phyloP scores from a whole-genome alignment of 441 rosid genomes.

The Croton setiger region DNA sequence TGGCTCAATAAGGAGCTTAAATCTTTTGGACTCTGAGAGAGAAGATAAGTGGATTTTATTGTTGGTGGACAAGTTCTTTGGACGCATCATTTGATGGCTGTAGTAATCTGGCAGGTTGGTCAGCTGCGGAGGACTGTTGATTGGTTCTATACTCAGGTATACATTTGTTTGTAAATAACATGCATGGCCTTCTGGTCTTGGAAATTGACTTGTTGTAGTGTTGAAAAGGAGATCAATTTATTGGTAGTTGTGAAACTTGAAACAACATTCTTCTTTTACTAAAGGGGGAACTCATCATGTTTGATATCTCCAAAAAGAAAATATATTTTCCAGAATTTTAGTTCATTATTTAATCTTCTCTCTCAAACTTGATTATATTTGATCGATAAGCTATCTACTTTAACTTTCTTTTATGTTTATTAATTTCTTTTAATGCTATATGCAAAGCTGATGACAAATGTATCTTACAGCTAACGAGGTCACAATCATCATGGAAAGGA shows the following conservation, averaged over 20 bases:
- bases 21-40: neutral
- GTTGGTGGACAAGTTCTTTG: neutral
- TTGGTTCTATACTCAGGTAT: constrained; percentile 75
- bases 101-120: constrained; percentile 60
- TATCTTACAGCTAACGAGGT: constrained; percentile 49
- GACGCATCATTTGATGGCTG: constrained; percentile 28
- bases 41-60: neutral
- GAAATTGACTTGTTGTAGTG: neutral
- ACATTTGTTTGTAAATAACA: neutral
- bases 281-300: no score
- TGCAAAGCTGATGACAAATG: constrained; percentile 25
- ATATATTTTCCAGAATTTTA: no score
- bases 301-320: no score
- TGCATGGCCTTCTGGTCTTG: neutral
- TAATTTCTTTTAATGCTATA: neutral
- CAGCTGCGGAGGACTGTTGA: constrained; percentile 76
- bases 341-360: no score
- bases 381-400: neutral
- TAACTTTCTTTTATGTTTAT: neutral
- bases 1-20: neutral
- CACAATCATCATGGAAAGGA: constrained; percentile 54
- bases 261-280: neutral
- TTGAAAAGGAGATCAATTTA: neutral
- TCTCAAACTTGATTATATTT: no score
- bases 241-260: neutral